A percentile compares a stretch with the other conserved stretches of the same genome.
These are phyloP conservation scores for Cucurbitaria berberidis DNA, from an alignment of 2,329 filamentous ascomycete genomes.

Conservation along the genomic window DNA sequence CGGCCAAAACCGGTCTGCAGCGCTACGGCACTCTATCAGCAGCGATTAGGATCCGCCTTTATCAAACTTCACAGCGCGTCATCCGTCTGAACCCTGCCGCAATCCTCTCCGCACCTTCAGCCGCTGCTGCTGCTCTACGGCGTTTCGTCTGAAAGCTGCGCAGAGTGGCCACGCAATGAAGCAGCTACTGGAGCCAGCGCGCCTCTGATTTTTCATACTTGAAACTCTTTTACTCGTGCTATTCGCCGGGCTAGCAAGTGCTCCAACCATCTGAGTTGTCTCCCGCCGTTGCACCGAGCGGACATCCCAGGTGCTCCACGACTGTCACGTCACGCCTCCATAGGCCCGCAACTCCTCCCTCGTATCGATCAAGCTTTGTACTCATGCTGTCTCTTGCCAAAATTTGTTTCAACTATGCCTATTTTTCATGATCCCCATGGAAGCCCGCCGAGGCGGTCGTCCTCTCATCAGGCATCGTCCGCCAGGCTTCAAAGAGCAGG, in stretches of 20 bases:
- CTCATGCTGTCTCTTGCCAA: constrained; percentile 33
- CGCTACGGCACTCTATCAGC: constrained; percentile 33
- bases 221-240: constrained; percentile 36
- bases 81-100: constrained; percentile 29
- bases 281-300: constrained; percentile 25
- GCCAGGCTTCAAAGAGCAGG: constrained; percentile 23
- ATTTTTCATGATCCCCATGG: constrained; percentile 49
- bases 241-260: constrained; percentile 40
- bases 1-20: constrained; percentile 22
- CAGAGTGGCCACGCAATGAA: constrained; percentile 24
- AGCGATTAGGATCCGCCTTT: constrained; percentile 35
- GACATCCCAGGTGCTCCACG: constrained; percentile 31
- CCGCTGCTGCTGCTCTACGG: constrained; percentile 22
- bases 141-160: constrained; percentile 29
- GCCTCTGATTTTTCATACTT: constrained; percentile 31
- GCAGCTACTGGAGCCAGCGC: constrained; percentile 44
- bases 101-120: constrained; percentile 29
- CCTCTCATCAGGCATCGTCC: constrained; percentile 21
- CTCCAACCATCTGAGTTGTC: constrained; percentile 39
- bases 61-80: constrained; percentile 35
- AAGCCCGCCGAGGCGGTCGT: constrained; percentile 27
- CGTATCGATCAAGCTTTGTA: constrained; percentile 12
- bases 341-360: constrained; percentile 14
- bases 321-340: constrained; percentile 9
- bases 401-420: constrained; percentile 40